Evolutionary conservation across 257 asterid species (phyloP).

Genomic region (Gentiana straminea): DNA sequence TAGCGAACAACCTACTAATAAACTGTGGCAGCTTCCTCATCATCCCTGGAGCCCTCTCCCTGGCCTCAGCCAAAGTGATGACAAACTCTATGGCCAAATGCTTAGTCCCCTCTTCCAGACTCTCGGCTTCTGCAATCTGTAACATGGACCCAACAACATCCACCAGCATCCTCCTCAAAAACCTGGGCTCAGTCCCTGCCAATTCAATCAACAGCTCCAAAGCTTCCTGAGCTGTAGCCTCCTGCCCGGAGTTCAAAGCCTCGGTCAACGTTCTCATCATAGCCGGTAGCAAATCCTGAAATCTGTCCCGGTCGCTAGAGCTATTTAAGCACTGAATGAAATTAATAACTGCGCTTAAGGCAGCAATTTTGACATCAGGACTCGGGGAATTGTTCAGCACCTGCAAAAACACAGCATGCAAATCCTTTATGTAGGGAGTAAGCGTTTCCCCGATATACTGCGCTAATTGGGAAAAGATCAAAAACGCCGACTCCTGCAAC

Average conservation of each 20-base stretch:
- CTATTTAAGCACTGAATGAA: slow-evolving; percentile 79
- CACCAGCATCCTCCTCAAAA: slow-evolving; percentile 77
- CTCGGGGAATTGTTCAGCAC: slow-evolving; percentile 42
- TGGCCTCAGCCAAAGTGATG: slow-evolving; percentile 86
- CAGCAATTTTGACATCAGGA: slow-evolving; percentile 81
- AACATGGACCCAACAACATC: slow-evolving; percentile 93
- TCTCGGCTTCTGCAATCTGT: slow-evolving; percentile 87
- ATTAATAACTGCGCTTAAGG: slow-evolving; percentile 82
- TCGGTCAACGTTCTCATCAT: slow-evolving; percentile 98
- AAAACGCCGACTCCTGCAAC: slow-evolving; percentile 71
- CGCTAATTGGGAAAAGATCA: slow-evolving; percentile 78
- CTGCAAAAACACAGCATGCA: slow-evolving; percentile 71
- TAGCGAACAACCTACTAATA: slow-evolving; percentile 65
- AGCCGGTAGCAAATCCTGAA: slow-evolving; percentile 86
- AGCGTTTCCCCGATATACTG: slow-evolving; percentile 66
- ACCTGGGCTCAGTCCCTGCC: slow-evolving; percentile 92
- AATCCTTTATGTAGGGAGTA: slow-evolving; percentile 57
- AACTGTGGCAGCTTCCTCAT: slow-evolving; percentile 97
- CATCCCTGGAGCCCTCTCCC: slow-evolving; percentile 99
- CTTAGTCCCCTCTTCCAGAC: slow-evolving; percentile 84
- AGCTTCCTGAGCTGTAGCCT: slow-evolving; percentile 94
- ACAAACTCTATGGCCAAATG: slow-evolving; percentile 95
- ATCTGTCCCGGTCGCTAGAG: slow-evolving; percentile 70
- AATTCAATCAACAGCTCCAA: slow-evolving; percentile 84
- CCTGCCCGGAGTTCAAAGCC: slow-evolving; percentile 76